Evolutionary conservation across 2,329 filamentous ascomycete genomes (phyloP).

Genomic region (Dactylonectria estremocensis): DNA sequence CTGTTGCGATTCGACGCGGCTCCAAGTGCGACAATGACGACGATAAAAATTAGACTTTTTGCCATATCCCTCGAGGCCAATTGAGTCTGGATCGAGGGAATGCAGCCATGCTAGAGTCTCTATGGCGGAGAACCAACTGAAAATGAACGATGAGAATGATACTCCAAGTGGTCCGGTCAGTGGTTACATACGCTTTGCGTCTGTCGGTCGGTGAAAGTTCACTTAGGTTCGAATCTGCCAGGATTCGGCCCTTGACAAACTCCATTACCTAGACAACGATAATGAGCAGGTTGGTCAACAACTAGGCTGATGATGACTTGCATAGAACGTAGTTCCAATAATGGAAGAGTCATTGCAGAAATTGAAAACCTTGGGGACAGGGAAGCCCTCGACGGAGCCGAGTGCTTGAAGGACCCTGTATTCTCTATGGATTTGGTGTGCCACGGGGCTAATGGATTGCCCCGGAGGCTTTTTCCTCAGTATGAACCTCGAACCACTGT

Average conservation of each 20-base stretch:
- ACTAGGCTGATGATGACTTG: background rate
- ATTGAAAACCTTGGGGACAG: slow-evolving; percentile 30
- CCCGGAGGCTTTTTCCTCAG: slow-evolving; percentile 33
- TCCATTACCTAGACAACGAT: slow-evolving; percentile 18
- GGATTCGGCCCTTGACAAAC: slow-evolving; percentile 28
- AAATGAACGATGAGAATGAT: too few relatives aligned
- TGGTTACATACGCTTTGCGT: slow-evolving; percentile 6
- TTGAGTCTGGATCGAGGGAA: slow-evolving; percentile 16
- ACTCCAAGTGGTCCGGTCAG: too few relatives aligned
- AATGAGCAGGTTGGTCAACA: background rate
- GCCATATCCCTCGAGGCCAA: slow-evolving; percentile 16
- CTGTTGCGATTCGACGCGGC: slow-evolving; percentile 21
- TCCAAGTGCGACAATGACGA: slow-evolving; percentile 28
- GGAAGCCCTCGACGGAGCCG: slow-evolving; percentile 20
- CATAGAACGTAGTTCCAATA: slow-evolving; percentile 33
- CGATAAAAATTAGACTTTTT: slow-evolving; percentile 21
- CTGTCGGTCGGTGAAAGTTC: slow-evolving; percentile 18
- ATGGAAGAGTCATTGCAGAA: slow-evolving; percentile 24
- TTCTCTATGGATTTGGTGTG: slow-evolving; percentile 32
- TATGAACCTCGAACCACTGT: slow-evolving; percentile 20
- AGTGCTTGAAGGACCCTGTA: slow-evolving; percentile 26
- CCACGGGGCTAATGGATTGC: slow-evolving; percentile 15
- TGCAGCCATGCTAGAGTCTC: slow-evolving; percentile 30
- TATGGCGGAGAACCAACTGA: slow-evolving; percentile 21
- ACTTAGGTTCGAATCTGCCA: slow-evolving; percentile 13